A percentile compares a stretch with the other conserved stretches of the same genome.
These are phyloP conservation scores for Fusarium brachygibbosum DNA, from an alignment of 2,329 filamentous ascomycete species.

Conservation along the genomic window DNA sequence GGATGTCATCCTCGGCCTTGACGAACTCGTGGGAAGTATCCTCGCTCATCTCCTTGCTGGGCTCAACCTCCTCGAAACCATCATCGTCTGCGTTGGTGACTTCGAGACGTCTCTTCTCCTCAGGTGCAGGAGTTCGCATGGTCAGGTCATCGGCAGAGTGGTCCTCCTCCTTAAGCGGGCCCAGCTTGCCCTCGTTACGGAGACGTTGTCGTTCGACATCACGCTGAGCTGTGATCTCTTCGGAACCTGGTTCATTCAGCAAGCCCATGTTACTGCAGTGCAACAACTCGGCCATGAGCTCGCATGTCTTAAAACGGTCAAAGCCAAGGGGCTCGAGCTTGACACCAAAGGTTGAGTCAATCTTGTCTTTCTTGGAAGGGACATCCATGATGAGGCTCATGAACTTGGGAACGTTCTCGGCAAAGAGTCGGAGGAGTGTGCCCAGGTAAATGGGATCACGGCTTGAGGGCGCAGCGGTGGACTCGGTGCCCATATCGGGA, in stretches of 20 bases:
- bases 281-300: slow-evolving; percentile 96
- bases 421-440: slow-evolving; percentile 88
- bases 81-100: slow-evolving; percentile 88
- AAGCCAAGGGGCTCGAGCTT: slow-evolving; percentile 96
- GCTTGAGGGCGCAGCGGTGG: slow-evolving; percentile 82
- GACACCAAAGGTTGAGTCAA: slow-evolving; percentile 89
- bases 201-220: slow-evolving; percentile 86
- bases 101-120: slow-evolving; percentile 79
- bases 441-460: slow-evolving; percentile 97
- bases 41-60: slow-evolving; percentile 77
- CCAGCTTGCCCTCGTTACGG: slow-evolving; percentile 80
- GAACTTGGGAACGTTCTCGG: slow-evolving; percentile 91
- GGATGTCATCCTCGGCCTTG: slow-evolving; percentile 69
- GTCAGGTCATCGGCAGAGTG: slow-evolving; percentile 69
- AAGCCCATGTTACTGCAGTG: slow-evolving; percentile 99
- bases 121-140: slow-evolving; percentile 66
- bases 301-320: slow-evolving; percentile 98
- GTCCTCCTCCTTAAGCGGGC: slow-evolving; percentile 56
- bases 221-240: slow-evolving; percentile 84
- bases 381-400: slow-evolving; percentile 89
- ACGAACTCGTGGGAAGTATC: slow-evolving; percentile 78
- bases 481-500: slow-evolving; percentile 86
- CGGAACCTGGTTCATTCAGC: slow-evolving; percentile 90
- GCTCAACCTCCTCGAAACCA: slow-evolving; percentile 90
- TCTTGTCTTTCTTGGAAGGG: slow-evolving; percentile 77